Conservation (phyloP, 2,329 filamentous ascomycete species). For the Ilyonectria mors-panacis region DNA sequence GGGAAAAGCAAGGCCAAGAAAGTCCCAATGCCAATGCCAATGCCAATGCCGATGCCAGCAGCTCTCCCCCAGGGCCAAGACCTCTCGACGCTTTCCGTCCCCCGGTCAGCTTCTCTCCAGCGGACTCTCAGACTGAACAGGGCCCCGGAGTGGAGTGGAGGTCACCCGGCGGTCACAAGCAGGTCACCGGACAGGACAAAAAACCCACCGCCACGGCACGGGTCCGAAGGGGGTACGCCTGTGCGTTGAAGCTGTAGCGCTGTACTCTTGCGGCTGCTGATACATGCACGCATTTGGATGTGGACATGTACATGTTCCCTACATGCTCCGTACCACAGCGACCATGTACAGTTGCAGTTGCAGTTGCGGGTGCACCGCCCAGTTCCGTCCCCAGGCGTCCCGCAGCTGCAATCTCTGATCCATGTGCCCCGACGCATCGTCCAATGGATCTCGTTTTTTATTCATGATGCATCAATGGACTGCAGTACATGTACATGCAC, state of each 20-base stretch:
- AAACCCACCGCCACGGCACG: constrained; percentile 36
- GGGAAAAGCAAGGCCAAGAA: constrained; percentile 4
- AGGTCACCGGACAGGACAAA: constrained; percentile 30
- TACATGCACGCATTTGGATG: not conserved
- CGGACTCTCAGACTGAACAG: not conserved
- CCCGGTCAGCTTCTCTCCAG: constrained; percentile 2
- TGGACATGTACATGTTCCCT: not conserved
- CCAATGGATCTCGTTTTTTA: not conserved
- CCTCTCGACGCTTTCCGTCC: not conserved
- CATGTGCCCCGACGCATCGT: not conserved
- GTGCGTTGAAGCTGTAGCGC: not conserved
- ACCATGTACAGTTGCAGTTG: not conserved
- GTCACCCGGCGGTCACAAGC: constrained; percentile 23
- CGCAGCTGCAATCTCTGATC: constrained; percentile 4
- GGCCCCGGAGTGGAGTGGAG: constrained; percentile 12
- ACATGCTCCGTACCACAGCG: not conserved
- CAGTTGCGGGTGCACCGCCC: constrained; percentile 1
- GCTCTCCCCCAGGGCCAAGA: not conserved
- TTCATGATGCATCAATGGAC: not conserved
- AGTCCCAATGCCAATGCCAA: constrained; percentile 8
- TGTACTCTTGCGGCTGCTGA: not conserved
- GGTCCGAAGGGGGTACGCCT: constrained; percentile 25
- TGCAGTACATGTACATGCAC: constrained; percentile 10
- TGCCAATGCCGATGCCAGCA: not conserved
- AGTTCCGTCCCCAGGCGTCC: not conserved